Evolutionary conservation across 352 stramenopile genomes (phyloP).

Genomic region (Nothophytophthora sp.): DNA sequence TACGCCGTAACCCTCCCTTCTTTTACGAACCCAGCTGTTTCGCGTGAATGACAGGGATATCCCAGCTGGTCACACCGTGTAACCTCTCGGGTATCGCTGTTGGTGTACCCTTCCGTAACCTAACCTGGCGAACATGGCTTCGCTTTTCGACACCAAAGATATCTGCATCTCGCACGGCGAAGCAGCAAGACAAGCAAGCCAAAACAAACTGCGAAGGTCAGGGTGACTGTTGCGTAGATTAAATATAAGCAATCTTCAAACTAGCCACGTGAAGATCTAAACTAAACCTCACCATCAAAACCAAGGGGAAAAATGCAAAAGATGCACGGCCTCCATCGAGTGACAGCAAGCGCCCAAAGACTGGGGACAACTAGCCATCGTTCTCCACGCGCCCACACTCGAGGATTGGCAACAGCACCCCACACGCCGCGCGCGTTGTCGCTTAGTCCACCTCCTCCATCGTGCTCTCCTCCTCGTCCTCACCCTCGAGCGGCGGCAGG

Average conservation of each 20-base stretch:
- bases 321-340: conserved; percentile 27
- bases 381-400: not conserved
- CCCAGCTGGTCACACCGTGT: too few species aligned
- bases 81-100: too few species aligned
- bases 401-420: too few species aligned
- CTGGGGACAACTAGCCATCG: too few species aligned
- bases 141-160: not conserved
- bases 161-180: not conserved
- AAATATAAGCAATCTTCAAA: conserved; percentile 73
- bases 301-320: conserved; percentile 13
- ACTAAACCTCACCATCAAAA: conserved; percentile 43
- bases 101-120: too few species aligned
- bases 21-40: too few species aligned
- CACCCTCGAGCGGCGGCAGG: conserved; percentile 96
- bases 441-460: conserved; percentile 99
- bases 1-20: too few species aligned
- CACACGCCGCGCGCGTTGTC: not conserved
- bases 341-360: too few species aligned
- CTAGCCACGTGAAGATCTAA: conserved; percentile 40
- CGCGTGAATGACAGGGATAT: too few species aligned
- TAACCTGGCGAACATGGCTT: too few species aligned
- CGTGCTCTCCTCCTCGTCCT: conserved; percentile 95
- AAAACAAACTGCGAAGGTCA: conserved; percentile 16
- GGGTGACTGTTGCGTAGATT: conserved; percentile 47
- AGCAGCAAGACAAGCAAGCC: not conserved